These are phyloP conservation scores for Kwoniella shandongensis DNA, from an alignment of 768 basidiomycete genomes.

Conservation along the genomic window DNA sequence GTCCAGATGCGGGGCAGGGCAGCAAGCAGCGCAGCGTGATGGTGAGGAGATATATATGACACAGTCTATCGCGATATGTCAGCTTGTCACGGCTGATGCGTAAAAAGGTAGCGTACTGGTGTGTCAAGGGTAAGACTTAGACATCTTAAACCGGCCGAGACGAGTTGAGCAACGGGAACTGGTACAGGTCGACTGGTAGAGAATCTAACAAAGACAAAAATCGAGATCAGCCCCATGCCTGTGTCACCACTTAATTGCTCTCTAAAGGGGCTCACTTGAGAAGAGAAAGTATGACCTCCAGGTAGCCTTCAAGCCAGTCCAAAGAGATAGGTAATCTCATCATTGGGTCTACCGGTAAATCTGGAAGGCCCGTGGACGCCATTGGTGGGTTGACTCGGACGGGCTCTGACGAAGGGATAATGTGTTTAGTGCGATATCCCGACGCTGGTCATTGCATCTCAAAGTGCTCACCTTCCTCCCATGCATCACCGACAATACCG, in stretches of 20 bases:
- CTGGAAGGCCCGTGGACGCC: constrained; percentile 17
- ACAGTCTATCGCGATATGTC: constrained; percentile 30
- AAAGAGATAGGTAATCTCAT: constrained; percentile 22
- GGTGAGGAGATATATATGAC: constrained; percentile 38
- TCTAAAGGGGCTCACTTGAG: constrained; percentile 26
- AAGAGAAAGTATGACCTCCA: constrained; percentile 35
- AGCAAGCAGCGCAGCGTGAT: constrained; percentile 39
- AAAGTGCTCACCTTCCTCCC: constrained; percentile 31
- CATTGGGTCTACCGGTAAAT: constrained; percentile 30
- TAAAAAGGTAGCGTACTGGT: constrained; percentile 25
- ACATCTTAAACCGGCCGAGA: constrained; percentile 44
- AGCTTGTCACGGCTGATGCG: constrained; percentile 4
- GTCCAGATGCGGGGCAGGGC: constrained; percentile 40
- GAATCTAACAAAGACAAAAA: constrained; percentile 23
- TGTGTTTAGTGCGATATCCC: neutral
- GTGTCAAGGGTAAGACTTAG: constrained; percentile 41
- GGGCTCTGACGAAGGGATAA: constrained; percentile 15
- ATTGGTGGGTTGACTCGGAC: constrained; percentile 16
- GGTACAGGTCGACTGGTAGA: constrained; percentile 48
- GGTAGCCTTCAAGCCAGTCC: constrained; percentile 39
- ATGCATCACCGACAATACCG: constrained; percentile 32
- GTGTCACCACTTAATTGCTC: neutral
- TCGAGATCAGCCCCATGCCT: neutral
- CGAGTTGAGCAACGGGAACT: constrained; percentile 48
- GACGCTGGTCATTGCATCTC: neutral